Conservation (phyloP, 2,329 filamentous ascomycete species). For the Dendrostoma leiphaemia region DNA sequence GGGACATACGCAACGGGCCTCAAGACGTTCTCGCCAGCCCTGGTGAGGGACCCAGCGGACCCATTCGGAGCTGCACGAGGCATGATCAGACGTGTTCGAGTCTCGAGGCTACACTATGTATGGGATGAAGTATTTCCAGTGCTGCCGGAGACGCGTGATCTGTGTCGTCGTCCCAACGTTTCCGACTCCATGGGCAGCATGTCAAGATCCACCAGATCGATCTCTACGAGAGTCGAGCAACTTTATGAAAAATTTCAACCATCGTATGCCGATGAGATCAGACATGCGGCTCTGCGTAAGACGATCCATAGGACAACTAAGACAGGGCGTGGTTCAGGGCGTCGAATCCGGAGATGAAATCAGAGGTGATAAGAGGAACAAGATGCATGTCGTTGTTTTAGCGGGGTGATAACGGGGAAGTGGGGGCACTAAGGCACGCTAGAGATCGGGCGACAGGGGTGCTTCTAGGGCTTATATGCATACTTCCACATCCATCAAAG, state of each 20-base stretch:
- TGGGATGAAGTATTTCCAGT: not conserved
- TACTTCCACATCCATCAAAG: not conserved
- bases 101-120: too few relatives aligned
- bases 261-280: not conserved
- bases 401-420: not conserved
- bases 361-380: not conserved
- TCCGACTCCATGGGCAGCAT: not conserved
- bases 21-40: not conserved
- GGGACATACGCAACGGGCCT: conserved; percentile 18
- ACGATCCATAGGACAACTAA: not conserved
- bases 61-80: not conserved
- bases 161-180: not conserved
- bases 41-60: not conserved
- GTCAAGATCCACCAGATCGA: not conserved
- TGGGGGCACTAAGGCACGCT: too few relatives aligned
- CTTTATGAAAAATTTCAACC: not conserved
- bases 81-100: too few relatives aligned
- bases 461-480: not conserved
- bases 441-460: too few relatives aligned
- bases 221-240: not conserved
- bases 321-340: not conserved
- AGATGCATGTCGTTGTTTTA: not conserved
- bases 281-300: not conserved
- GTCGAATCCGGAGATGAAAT: not conserved
- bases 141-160: not conserved